Evolutionary conservation across 305 asterid species (phyloP).

Genomic region (Rubia peregrina): DNA sequence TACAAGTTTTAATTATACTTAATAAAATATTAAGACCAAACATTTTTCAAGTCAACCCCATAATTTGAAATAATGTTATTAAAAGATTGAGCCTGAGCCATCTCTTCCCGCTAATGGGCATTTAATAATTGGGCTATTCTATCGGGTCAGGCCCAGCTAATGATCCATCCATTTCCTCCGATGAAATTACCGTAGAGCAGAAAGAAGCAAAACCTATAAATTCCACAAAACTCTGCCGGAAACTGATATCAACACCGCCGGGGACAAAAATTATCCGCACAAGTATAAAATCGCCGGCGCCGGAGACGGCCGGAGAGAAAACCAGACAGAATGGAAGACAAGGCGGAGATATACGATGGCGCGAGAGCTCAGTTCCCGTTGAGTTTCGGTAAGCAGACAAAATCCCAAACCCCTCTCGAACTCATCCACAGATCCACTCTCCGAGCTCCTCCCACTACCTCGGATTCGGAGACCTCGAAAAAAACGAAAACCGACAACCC

Average conservation of each 20-base stretch:
- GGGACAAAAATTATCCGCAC: background rate
- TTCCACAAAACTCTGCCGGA: background rate
- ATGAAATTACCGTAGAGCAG: background rate
- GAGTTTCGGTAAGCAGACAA: constrained; percentile 64
- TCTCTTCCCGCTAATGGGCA: too few species aligned
- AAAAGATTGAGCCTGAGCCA: too few species aligned
- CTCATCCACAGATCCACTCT: constrained; percentile 71
- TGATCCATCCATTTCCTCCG: background rate
- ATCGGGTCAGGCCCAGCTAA: background rate
- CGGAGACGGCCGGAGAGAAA: background rate
- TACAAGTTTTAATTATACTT: too few species aligned
- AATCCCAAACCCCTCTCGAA: constrained; percentile 60
- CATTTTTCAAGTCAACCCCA: too few species aligned
- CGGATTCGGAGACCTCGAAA: constrained; percentile 5
- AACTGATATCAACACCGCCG: background rate
- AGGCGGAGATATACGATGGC: constrained; percentile 64
- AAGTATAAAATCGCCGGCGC: background rate
- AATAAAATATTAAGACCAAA: too few species aligned
- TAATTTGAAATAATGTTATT: too few species aligned
- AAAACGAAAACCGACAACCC: constrained; percentile 12
- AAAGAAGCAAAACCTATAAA: constrained; percentile 13
- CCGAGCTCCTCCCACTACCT: constrained; percentile 28
- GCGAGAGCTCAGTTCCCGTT: constrained; percentile 71
- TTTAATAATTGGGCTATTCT: background rate
- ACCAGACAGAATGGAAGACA: constrained; percentile 47